Conservation (phyloP, 192 early-diverging fungal genomes). For the Podila epicladia region DNA sequence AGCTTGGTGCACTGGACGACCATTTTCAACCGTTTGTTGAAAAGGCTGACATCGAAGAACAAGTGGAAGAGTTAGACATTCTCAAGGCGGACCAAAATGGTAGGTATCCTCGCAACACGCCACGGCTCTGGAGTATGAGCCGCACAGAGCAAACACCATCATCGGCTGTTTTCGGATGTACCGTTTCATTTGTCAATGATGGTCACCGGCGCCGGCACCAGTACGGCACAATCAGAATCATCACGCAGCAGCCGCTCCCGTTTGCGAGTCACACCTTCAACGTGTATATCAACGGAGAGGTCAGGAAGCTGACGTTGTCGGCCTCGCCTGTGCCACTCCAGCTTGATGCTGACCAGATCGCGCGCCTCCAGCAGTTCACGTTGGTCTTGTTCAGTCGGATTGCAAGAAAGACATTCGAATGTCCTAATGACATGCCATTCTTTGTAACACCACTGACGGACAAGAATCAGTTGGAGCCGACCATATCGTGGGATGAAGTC, state of each 20-base stretch:
- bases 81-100: not conserved
- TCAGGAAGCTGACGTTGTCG: not conserved
- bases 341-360: not conserved
- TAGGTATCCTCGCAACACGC: slow-evolving; percentile 20
- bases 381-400: not conserved
- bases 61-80: slow-evolving; percentile 1
- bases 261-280: not conserved
- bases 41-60: not conserved
- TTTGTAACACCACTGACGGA: not conserved
- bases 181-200: not conserved
- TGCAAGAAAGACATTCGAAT: not conserved
- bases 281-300: not conserved
- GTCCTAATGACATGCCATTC: not conserved
- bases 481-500: too few species aligned
- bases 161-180: not conserved
- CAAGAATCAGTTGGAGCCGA: too few species aligned
- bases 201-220: not conserved
- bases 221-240: not conserved
- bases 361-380: not conserved
- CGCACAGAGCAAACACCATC: not conserved
- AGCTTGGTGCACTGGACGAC: slow-evolving; percentile 74
- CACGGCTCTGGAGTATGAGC: not conserved
- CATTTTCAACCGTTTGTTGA: slow-evolving; percentile 64
- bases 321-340: not conserved
- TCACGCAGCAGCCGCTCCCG: not conserved